Evolutionary conservation across 768 basidiomycete genomes (phyloP), one percentile per base, ranked within the genome.

Genomic region (Macrolepiota fuliginosa): DNA sequence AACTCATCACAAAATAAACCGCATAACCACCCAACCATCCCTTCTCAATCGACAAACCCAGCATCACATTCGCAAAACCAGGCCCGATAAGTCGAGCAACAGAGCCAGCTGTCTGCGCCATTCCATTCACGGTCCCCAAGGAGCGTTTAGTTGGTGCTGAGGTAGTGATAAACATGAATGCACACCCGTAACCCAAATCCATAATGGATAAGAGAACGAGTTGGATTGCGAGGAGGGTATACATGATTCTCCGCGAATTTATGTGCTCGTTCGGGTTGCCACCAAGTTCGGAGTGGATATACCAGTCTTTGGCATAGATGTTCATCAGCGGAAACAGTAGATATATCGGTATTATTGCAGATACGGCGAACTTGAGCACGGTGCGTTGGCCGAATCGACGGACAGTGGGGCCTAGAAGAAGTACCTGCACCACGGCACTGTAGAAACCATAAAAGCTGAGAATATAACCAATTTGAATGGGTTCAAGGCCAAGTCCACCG

Each of bases 401-500:
- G 19, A 83, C 73, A 12, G 81, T 58, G 51, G 62, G 77, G 10
- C 81, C 63, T 46, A 79, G 77, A 59, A 77, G 76, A 9, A 78
- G 54, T 5, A 68, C 69, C 64, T 83, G 82, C 56, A 79, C 73
- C 7, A 69, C 84, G 58, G 72, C 83, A 67, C 66, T 25, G 42
- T n/a, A 45, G n/a, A 45, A 9, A 45, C 42, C 42, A 19, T 45
- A 45, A 9, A 45, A 10, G 1, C 75, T 74, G 65, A 76, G 82
- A 75, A 87, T 81, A 53, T 80, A 80, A 1, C 90, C 90, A 42
- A 92, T 92, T 7, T 68, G 69, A 1, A 77, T 76, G 1, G 90
- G 88, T 45, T 77, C 71, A n/a, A 90, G 77, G 17, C 85, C 86
- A 37, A 90, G 76, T 0, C 90, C 90, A 29, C 90, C 90, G 29